Percentiles rank a stretch among this genome's conserved stretches.
phyloP scores from a whole-genome alignment of 352 stramenopile genomes.

The Globisporangium uncinulatum region DNA sequence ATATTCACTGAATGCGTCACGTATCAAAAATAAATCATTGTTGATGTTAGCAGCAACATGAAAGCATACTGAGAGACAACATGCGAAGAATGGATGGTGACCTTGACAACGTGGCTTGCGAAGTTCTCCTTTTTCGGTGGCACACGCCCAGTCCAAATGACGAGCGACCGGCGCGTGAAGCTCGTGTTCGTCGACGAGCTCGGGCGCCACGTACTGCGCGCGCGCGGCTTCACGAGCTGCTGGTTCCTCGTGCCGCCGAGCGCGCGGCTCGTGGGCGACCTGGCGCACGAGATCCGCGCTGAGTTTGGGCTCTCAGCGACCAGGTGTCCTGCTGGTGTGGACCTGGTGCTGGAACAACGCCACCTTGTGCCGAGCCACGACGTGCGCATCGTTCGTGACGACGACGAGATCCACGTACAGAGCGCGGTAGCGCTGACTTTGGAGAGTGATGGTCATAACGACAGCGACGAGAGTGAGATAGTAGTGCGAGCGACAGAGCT shows the following conservation, averaged over 20 bases:
- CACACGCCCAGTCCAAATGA: not conserved
- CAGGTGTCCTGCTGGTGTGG: slow-evolving; percentile 39
- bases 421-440: slow-evolving; percentile 14
- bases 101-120: too few species aligned
- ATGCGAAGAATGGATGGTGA: too few species aligned
- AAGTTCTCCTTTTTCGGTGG: too few species aligned
- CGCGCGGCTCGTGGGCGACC: slow-evolving; percentile 48
- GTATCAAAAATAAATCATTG: not conserved
- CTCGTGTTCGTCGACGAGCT: slow-evolving; percentile 58
- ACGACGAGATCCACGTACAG: slow-evolving; percentile 53
- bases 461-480: not conserved
- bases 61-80: too few species aligned
- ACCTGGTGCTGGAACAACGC: slow-evolving; percentile 53
- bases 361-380: slow-evolving; percentile 54
- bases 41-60: too few species aligned
- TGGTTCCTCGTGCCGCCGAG: slow-evolving; percentile 59
- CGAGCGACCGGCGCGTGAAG: slow-evolving; percentile 21
- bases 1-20: slow-evolving; percentile 1
- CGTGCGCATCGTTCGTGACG: slow-evolving; percentile 52
- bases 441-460: slow-evolving; percentile 1
- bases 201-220: slow-evolving; percentile 32
- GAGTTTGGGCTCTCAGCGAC: slow-evolving; percentile 45
- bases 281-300: slow-evolving; percentile 41
- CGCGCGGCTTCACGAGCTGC: slow-evolving; percentile 48
- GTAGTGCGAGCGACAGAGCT: not conserved